Conservation (phyloP, 1,284 basidiomycete genomes). For the Polyporus tsugae region DNA sequence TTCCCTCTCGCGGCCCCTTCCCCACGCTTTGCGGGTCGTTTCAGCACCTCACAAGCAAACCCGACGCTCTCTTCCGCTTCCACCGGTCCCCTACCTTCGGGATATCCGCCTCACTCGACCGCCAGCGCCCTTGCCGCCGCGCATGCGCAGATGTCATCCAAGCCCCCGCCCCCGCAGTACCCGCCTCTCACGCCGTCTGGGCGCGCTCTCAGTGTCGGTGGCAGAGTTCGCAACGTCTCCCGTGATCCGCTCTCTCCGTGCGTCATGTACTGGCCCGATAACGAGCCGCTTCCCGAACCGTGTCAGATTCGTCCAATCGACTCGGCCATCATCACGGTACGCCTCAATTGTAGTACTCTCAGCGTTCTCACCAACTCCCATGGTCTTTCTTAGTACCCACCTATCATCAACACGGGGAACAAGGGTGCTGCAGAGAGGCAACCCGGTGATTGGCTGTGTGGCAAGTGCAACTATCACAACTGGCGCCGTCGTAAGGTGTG, state of each 20-base stretch:
- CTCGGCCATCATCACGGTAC: slow-evolving; percentile 60
- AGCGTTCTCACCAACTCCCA: neutral
- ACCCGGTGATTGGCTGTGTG: slow-evolving; percentile 92
- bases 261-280: slow-evolving; percentile 88
- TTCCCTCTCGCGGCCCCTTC: slow-evolving; percentile 31
- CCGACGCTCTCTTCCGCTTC: slow-evolving; percentile 10
- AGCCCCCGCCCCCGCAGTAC: slow-evolving; percentile 52
- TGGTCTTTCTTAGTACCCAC: slow-evolving; percentile 63
- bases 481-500: slow-evolving; percentile 89
- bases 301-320: slow-evolving; percentile 75
- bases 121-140: slow-evolving; percentile 23
- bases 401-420: slow-evolving; percentile 90
- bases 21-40: slow-evolving; percentile 36
- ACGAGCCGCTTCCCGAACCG: slow-evolving; percentile 79
- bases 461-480: slow-evolving; percentile 85
- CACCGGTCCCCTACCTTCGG: slow-evolving; percentile 4
- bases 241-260: slow-evolving; percentile 73
- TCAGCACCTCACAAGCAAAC: slow-evolving; percentile 14
- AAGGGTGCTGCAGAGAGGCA: slow-evolving; percentile 86
- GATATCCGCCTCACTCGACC: slow-evolving; percentile 17
- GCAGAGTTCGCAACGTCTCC: slow-evolving; percentile 80
- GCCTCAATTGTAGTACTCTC: slow-evolving; percentile 36
- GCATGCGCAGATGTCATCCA: slow-evolving; percentile 30
- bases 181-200: slow-evolving; percentile 83
- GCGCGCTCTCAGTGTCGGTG: slow-evolving; percentile 73